A percentile compares a stretch with the other conserved stretches of the same genome.
Conservation (phyloP, 1,284 basidiomycete species). For the Ustilago sp. region DNA sequence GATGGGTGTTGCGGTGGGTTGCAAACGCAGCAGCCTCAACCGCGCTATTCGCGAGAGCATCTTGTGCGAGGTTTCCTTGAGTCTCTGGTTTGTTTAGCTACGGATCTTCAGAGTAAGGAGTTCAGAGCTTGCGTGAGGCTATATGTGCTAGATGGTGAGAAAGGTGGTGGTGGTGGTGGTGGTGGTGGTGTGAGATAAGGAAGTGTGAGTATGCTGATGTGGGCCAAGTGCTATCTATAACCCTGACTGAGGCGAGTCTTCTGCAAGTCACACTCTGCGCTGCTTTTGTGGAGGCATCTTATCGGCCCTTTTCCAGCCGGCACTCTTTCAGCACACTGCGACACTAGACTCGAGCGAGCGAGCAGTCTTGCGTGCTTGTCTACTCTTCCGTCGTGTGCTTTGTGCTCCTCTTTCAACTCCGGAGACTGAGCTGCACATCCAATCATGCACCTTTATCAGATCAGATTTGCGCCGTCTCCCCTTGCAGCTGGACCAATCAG, state of each 20-base stretch:
- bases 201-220: not conserved
- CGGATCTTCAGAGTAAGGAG: no score
- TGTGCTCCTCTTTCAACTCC: not conserved
- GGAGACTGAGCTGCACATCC: not conserved
- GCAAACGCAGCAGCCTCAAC: constrained; percentile 23
- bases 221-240: not conserved
- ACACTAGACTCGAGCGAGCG: not conserved
- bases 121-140: no score
- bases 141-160: not conserved
- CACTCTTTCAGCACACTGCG: not conserved
- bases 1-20: constrained; percentile 2
- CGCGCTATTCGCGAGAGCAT: constrained; percentile 40
- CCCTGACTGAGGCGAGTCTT: constrained; percentile 12
- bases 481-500: not conserved
- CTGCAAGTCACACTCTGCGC: constrained; percentile 10
- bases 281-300: constrained; percentile 33
- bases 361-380: constrained; percentile 12
- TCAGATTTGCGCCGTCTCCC: constrained; percentile 2
- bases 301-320: constrained; percentile 12
- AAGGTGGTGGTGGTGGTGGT: not conserved
- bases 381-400: not conserved
- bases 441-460: constrained; percentile 16
- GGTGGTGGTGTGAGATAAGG: not conserved
- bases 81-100: no score
- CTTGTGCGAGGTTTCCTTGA: not conserved